Evolutionary conservation across 1,284 basidiomycete genomes (phyloP).

Genomic region (Malassezia sympodialis): DNA sequence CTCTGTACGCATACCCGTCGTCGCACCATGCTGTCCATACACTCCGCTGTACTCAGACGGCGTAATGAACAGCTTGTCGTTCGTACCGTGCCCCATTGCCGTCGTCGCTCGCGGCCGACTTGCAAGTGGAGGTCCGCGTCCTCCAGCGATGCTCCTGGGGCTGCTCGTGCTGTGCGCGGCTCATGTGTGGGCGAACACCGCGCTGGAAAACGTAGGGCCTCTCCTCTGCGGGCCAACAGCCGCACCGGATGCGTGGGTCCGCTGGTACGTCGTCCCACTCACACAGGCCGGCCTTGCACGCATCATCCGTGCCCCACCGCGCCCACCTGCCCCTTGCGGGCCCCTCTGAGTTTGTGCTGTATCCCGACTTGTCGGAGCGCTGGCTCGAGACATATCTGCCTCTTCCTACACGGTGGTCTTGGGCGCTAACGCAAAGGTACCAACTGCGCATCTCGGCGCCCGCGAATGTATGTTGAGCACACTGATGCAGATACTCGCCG

Average conservation of each 20-base stretch:
- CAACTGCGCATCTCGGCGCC: conserved; percentile 13
- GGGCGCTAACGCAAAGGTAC: conserved; percentile 12
- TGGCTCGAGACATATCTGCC: background rate
- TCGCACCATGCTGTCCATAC: conserved; percentile 31
- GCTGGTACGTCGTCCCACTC: conserved; percentile 6
- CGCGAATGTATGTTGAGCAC: conserved; percentile 5
- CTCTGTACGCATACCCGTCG: conserved; percentile 46
- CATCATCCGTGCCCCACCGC: conserved; percentile 1
- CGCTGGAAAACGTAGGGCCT: conserved; percentile 4
- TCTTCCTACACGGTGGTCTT: background rate
- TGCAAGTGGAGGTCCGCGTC: background rate
- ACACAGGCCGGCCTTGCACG: conserved; percentile 3
- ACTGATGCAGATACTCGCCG: conserved; percentile 1
- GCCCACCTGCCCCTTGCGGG: background rate
- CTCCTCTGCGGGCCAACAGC: background rate
- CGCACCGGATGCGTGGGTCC: background rate
- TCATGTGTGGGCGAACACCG: conserved; percentile 7
- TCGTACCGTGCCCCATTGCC: conserved; percentile 39
- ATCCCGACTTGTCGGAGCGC: background rate
- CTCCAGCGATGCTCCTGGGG: background rate
- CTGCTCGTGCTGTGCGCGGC: background rate
- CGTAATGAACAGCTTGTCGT: conserved; percentile 35
- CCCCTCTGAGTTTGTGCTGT: background rate
- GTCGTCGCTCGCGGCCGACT: background rate
- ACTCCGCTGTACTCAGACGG: conserved; percentile 38